Evolutionary conservation across 176 grass and related monocot species (phyloP).

Genomic region (Musa acuminata): DNA sequence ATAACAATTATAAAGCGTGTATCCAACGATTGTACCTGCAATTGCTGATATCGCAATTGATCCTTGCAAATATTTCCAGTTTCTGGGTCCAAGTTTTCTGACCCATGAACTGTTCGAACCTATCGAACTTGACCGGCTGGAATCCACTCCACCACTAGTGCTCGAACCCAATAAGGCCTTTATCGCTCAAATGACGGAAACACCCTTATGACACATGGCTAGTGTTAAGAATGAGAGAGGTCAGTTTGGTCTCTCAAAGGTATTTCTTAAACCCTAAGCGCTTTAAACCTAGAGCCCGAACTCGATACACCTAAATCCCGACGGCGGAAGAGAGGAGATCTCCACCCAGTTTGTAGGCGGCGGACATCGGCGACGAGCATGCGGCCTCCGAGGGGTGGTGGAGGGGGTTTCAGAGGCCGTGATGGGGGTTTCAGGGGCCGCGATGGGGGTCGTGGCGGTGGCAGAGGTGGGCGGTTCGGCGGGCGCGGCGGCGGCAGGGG

Average conservation of each 20-base stretch:
- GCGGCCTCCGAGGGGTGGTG: constrained; percentile 84
- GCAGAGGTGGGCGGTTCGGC: constrained; percentile 28
- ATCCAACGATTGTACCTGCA: no score
- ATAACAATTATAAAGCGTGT: no score
- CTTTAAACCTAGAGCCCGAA: no score
- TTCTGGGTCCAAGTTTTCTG: no score
- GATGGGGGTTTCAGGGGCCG: constrained; percentile 25
- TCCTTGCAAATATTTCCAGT: no score
- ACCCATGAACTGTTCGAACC: no score
- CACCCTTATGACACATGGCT: no score
- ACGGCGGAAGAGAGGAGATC: not conserved
- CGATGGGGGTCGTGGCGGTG: constrained; percentile 36
- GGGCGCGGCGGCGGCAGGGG: constrained; percentile 34
- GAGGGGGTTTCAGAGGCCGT: constrained; percentile 24
- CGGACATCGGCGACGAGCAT: constrained; percentile 18
- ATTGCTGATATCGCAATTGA: no score
- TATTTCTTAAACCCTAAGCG: not conserved
- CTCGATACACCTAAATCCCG: not conserved
- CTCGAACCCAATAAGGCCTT: no score
- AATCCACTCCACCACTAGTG: no score
- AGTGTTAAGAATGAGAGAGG: not conserved
- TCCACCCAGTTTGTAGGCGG: not conserved
- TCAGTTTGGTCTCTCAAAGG: not conserved
- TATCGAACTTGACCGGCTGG: no score
- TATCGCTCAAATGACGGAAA: no score